These are phyloP conservation scores for Ophiostoma quercus DNA, from an alignment of 2,329 filamentous ascomycete species.

Conservation along the genomic window DNA sequence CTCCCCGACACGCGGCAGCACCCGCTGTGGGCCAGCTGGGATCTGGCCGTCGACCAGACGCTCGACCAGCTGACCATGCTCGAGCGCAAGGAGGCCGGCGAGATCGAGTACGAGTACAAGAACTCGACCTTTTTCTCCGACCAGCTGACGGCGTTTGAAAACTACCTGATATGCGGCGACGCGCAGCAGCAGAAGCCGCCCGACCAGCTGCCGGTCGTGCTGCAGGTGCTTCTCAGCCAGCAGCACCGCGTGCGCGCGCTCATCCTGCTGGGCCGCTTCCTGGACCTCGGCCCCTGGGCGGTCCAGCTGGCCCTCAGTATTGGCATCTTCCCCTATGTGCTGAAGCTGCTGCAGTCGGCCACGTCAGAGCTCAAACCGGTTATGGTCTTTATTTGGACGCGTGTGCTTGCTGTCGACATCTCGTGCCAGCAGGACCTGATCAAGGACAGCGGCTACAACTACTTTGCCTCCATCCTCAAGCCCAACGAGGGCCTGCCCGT, in stretches of 20 bases:
- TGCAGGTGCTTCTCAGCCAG: conserved; percentile 93
- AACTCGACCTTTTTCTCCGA: conserved; percentile 96
- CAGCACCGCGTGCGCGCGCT: conserved; percentile 87
- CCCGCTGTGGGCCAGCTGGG: conserved; percentile 95
- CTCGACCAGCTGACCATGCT: conserved; percentile 81
- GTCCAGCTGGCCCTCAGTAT: conserved; percentile 97
- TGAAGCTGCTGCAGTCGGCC: conserved; percentile 92
- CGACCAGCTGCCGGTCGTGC: conserved; percentile 90
- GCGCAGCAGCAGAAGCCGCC: conserved; percentile 81
- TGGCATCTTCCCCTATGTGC: conserved; percentile 97
- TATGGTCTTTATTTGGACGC: conserved; percentile 99
- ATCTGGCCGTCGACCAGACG: conserved; percentile 92
- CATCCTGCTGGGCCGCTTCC: conserved; percentile 85
- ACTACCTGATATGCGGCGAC: conserved; percentile 77
- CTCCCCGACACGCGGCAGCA: conserved; percentile 95
- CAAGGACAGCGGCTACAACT: conserved; percentile 95
- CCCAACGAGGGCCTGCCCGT: conserved; percentile 78
- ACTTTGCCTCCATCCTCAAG: conserved; percentile 90
- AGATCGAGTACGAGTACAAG: conserved; percentile 79
- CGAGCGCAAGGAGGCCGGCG: conserved; percentile 69
- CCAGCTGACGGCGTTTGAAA: conserved; percentile 93
- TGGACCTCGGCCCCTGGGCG: conserved; percentile 95
- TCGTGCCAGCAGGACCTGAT: conserved; percentile 89
- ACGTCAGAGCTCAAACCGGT: conserved; percentile 92
- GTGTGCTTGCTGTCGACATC: conserved; percentile 89